Base-by-base conservation (phyloP, 1,284 basidiomycete genomes). In the Malassezia globosa region DNA sequence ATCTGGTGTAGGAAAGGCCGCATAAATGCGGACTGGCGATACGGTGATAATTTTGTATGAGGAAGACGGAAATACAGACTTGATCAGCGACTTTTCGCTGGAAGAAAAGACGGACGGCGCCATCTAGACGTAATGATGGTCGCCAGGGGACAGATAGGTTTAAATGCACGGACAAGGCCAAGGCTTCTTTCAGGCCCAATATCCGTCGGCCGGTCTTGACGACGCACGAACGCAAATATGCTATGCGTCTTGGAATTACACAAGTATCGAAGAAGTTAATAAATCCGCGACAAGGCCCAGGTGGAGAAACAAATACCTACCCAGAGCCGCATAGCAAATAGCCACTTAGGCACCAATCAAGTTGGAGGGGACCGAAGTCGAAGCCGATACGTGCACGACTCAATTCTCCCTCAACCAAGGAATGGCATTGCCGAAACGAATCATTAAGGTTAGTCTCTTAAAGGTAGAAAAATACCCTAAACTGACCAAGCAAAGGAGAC, bases 401-500 rank as follows among this genome's bases (percentile, higher is more conserved):
- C n/a, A n/a, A n/a, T n/a, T n/a, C n/a, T n/a, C n/a, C n/a, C n/a
- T n/a, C n/a, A n/a, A n/a, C n/a, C n/a, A n/a, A n/a, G n/a, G n/a
- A 13, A 31, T 70, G 67, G 54, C 67, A 38, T 55, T 70, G 23
- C 64, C 67, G 22, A 70, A 70, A 54, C 65, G 67, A n/a, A 70
- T 70, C 50, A 65, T 70, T 59, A 70, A 70, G 54, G 67, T 68
- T 40, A 23, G 48, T 16, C 24, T 7, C 3, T 21, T 37, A n/a
- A n/a, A n/a, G n/a, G n/a, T 31, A 16, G 11, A 11, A 31, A 29
- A 21, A 23, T 18, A 18, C 3, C 21, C 29, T 37, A 6, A 35
- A 21, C 18, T 29, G 19, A 33, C 41, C 19, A 26, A 10, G 24
- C 7, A 18, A 52, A 96, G 92, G 92, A 97, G 78, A 97, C 92